Conservation (phyloP, 2,329 filamentous ascomycete species). For the Phialemoniopsis sp. region DNA sequence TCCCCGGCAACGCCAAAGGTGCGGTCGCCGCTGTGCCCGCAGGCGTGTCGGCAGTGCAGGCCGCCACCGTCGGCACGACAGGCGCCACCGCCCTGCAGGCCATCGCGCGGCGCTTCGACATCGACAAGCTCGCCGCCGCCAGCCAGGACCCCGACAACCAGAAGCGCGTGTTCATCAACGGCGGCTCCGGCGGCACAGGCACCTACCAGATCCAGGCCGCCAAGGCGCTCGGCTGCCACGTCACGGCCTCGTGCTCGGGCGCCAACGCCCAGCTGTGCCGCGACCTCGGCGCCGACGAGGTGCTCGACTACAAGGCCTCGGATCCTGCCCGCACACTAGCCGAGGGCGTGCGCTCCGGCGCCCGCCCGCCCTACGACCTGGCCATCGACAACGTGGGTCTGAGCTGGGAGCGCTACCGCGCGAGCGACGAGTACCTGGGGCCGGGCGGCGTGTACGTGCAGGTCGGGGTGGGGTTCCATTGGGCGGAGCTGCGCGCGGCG, state of each 20-base stretch:
- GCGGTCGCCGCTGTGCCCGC: conserved; percentile 7
- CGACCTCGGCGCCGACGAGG: conserved; percentile 27
- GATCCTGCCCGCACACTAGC: conserved; percentile 10
- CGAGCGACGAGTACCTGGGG: conserved; percentile 11
- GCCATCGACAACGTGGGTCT: conserved; percentile 20
- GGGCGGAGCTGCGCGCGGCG: not conserved
- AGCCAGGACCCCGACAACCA: not conserved
- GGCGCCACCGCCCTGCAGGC: conserved; percentile 16
- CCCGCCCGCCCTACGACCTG: conserved; percentile 13
- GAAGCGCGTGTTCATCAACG: conserved; percentile 24
- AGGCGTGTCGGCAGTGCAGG: conserved; percentile 11
- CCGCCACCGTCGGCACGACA: conserved; percentile 14
- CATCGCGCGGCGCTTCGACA: conserved; percentile 2
- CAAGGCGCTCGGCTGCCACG: conserved; percentile 23
- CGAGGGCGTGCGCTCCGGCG: not conserved
- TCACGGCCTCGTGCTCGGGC: conserved; percentile 27
- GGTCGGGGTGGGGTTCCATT: conserved; percentile 8
- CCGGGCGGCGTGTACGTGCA: conserved; percentile 13
- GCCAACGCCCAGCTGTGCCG: conserved; percentile 24
- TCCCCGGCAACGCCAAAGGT: not conserved
- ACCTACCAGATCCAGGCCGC: conserved; percentile 31
- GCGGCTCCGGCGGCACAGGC: conserved; percentile 30
- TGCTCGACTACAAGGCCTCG: conserved; percentile 25
- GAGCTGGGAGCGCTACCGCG: conserved; percentile 13
- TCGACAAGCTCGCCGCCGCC: conserved; percentile 6